These are phyloP conservation scores for Solanum sejunctum DNA, from an alignment of 257 asterid genomes.

Conservation along the genomic window DNA sequence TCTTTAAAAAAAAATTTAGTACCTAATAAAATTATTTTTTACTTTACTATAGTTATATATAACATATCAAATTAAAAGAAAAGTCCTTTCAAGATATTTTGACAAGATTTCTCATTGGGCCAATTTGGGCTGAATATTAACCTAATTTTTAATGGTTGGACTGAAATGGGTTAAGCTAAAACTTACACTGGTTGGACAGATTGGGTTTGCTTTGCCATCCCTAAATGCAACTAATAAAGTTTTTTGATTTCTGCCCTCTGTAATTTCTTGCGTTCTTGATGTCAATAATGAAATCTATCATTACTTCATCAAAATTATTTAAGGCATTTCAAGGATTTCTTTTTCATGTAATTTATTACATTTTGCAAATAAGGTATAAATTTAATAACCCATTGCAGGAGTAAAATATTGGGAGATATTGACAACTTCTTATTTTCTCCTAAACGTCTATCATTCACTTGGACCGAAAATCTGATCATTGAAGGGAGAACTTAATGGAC, in stretches of 20 bases:
- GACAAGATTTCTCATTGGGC: too few species aligned
- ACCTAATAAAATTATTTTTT: too few species aligned
- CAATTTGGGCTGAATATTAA: too few species aligned
- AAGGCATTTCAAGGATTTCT: neutral
- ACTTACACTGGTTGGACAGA: too few species aligned
- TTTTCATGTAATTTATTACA: neutral
- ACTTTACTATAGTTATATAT: too few species aligned
- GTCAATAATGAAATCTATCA: neutral
- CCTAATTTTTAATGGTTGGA: too few species aligned
- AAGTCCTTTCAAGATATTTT: too few species aligned
- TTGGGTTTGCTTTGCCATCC: too few species aligned
- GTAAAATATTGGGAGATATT: neutral
- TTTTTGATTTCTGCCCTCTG: neutral
- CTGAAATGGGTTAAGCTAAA: too few species aligned
- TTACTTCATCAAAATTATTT: neutral
- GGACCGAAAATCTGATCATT: neutral
- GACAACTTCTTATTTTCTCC: neutral
- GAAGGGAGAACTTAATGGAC: neutral
- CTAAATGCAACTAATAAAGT: neutral
- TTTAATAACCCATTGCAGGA: neutral
- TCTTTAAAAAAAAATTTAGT: too few species aligned
- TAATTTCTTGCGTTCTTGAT: neutral
- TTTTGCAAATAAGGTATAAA: neutral
- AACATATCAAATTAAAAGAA: too few species aligned
- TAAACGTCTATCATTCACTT: neutral